Base-by-base conservation (phyloP, 371 early-diverging fungal species). In the Rhizomucor pusillus region DNA sequence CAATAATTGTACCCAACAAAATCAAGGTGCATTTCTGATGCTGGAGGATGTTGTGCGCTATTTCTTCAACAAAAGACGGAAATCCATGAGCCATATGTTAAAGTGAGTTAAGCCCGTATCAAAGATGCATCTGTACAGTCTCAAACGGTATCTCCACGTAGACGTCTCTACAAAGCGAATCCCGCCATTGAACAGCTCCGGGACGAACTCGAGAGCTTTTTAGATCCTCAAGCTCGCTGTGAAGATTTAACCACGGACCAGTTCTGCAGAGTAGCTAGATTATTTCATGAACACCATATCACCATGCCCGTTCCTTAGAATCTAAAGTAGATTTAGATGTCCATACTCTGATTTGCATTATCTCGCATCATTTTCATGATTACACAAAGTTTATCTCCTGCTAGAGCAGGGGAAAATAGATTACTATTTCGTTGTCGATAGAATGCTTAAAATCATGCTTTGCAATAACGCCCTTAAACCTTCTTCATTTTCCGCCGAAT, bases 41-140 rank as follows among this genome's bases (percentile, higher is more conserved):
- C 55, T 90, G n/a, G 90, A 91, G 56, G 71, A 84, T 46, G 59
- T 89, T 1, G 57, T 81, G 13, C 66, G 88, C n/a, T 77, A 79
- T 54, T 81, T 84, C 55, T 90, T 89, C 61, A 82, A 81, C 52
- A 87, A 86, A 60, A 63, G 88, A 54, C 74, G 90, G 46, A 91
- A 91, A 62, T 88, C 89, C 11, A 63, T 90, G 43, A 79, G 84
- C 1, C 69, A 85, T 34, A 87, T 81, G 16, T 79, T 84, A 36
- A 82, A 76, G 75, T 76, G 66, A 54, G 45, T 40, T 11, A n/a
- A 9, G 39, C n/a, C 1, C 18, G 35, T 37, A 37, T 37, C 11
- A 37, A 11, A 37, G 9, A 14, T 37, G 14, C 14, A 11, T 9
- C 14, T 9, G 14, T 37, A 14, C 14, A 37, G 14, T 11, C 37